Evolutionary conservation across 2,329 filamentous ascomycete genomes (phyloP), one percentile per base, ranked within the genome.

Genomic region (Pyricularia sp.): DNA sequence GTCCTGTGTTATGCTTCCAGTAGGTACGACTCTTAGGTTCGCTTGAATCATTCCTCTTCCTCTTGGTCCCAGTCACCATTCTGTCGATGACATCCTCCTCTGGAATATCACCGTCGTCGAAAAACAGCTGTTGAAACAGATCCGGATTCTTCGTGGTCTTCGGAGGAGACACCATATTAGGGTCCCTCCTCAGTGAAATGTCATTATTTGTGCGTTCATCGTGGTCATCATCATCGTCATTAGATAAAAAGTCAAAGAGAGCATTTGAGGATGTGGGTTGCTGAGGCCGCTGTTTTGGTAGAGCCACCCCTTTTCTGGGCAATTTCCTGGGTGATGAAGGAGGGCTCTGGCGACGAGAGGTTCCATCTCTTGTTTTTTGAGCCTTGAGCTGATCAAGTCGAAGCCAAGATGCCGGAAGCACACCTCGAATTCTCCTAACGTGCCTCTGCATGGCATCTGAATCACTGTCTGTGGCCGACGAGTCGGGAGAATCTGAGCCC

Each of bases 331-430:
- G 75, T 2, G 76, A 77, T 24, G 68, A 72, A 10, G 72, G 72
- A 2, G 72, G 73, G 69, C 72, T 71, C 64, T 70, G 67, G 68
- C 70, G 57, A 71, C 73, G 60, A 69, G 72, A 24, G 68, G 67
- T 8, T 67, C 62, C 61, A 72, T 72, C 65, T 72, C 67, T 44
- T 69, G 70, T 65, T 73, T 76, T 65, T 68, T 70, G 73, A 33
- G 74, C 68, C 28, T 72, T 71, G 65, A 80, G 76, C 65, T 83
- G 80, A 69, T 87, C 84, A 28, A 88, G 72, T 57, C 85, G 81
- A 65, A 88, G 77, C 82, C 85, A 88, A 6, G 86, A 88, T n/a
- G 86, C 86, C 53, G 86, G 86, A 60, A 88, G 77, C 8, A 88
- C 85, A 26, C 85, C 85, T 64, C 79, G 79, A 62, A 88, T 84